Conservation (phyloP, 1,284 basidiomycete genomes). For the Trametes polyzona region DNA sequence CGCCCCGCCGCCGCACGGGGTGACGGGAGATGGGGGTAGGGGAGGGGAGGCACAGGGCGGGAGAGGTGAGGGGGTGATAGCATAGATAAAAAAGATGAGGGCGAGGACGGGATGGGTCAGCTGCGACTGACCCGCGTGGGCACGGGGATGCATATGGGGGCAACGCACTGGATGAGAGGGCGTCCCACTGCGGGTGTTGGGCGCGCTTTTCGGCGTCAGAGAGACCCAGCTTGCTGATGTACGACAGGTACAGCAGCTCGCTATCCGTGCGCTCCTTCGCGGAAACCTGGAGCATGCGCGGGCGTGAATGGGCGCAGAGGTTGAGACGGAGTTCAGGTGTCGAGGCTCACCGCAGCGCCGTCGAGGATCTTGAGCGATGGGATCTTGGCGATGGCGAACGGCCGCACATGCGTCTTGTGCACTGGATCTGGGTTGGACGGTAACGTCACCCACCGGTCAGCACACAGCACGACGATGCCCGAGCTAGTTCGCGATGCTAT, state of each 20-base stretch:
- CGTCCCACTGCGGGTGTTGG: slow-evolving; percentile 65
- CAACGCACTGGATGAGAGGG: slow-evolving; percentile 68
- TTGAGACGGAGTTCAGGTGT: background rate
- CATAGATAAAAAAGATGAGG: slow-evolving; percentile 18
- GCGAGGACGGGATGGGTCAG: no score
- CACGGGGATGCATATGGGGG: no score
- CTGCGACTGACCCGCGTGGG: no score
- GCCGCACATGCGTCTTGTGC: slow-evolving; percentile 54
- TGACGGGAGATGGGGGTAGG: no score
- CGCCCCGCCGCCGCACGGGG: no score
- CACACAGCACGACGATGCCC: background rate
- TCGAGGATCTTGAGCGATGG: slow-evolving; percentile 69
- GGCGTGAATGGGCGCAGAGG: slow-evolving; percentile 13
- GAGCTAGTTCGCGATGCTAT: background rate
- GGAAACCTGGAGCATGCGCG: slow-evolving; percentile 55
- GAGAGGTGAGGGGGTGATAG: background rate
- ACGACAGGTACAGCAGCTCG: slow-evolving; percentile 84
- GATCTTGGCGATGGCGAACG: slow-evolving; percentile 75
- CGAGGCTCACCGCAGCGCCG: slow-evolving; percentile 55
- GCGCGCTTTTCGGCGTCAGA: slow-evolving; percentile 48
- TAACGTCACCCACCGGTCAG: background rate
- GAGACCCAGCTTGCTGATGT: slow-evolving; percentile 49
- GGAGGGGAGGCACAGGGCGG: background rate
- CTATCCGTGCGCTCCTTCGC: slow-evolving; percentile 80
- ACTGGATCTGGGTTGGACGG: slow-evolving; percentile 42